Evolutionary conservation across 2,329 filamentous ascomycete species (phyloP).

Genomic region (Calonectria leucothoes): DNA sequence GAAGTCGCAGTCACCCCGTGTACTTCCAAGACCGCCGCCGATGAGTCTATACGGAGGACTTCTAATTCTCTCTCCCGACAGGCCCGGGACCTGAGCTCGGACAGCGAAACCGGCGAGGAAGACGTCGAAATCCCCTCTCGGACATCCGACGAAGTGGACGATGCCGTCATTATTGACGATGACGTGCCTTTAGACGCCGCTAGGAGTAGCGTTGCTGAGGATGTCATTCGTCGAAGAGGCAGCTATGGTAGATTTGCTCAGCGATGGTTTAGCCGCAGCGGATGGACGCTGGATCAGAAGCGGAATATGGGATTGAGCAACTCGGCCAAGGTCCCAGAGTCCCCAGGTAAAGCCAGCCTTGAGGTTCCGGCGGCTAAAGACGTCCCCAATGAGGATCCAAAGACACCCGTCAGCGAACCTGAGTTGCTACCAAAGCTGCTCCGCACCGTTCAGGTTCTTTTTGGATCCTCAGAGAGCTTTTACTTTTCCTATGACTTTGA

Average conservation of each 20-base stretch:
- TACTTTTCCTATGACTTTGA: conserved; percentile 97
- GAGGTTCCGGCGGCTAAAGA: conserved; percentile 38
- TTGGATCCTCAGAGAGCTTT: conserved; percentile 85
- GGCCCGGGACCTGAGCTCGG: conserved; percentile 53
- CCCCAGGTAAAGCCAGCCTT: conserved; percentile 19
- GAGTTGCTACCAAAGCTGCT: conserved; percentile 84
- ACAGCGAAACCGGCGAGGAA: conserved; percentile 62
- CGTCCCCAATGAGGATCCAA: conserved; percentile 54
- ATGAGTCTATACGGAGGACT: conserved; percentile 75
- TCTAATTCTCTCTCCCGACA: conserved; percentile 54
- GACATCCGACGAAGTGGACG: conserved; percentile 59
- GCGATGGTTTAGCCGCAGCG: conserved; percentile 89
- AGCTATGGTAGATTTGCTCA: conserved; percentile 91
- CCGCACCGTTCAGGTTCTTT: conserved; percentile 84
- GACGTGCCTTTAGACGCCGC: conserved; percentile 48
- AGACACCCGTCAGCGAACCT: conserved; percentile 44
- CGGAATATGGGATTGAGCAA: conserved; percentile 76
- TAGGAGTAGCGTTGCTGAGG: conserved; percentile 80
- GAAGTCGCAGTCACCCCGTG: conserved; percentile 93
- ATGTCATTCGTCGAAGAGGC: conserved; percentile 86
- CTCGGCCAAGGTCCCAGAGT: conserved; percentile 38
- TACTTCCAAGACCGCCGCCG: conserved; percentile 79
- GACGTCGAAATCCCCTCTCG: conserved; percentile 49
- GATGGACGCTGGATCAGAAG: conserved; percentile 80
- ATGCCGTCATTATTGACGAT: conserved; percentile 48